These are phyloP conservation scores for Olyra latifolia DNA, from an alignment of 176 grass and related monocot genomes.

Conservation along the genomic window DNA sequence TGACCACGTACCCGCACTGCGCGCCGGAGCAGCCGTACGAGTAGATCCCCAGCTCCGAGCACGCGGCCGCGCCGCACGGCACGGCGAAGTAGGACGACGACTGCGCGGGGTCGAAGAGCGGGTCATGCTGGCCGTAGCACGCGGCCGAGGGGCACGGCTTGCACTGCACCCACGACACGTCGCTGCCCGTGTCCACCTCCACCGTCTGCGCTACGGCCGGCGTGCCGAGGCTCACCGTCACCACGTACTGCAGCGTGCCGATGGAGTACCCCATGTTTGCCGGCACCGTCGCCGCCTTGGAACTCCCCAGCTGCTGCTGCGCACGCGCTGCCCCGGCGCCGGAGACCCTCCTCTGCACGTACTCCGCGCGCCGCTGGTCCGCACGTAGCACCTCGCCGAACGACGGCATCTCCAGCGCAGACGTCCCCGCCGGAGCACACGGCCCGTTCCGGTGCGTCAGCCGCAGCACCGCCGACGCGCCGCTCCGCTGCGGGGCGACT, in stretches of 20 bases:
- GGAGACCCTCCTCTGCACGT: slow-evolving; percentile 43
- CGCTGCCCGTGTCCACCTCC: slow-evolving; percentile 81
- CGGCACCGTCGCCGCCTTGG: slow-evolving; percentile 31
- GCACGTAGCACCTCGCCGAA: slow-evolving; percentile 46
- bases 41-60: slow-evolving; percentile 44
- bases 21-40: slow-evolving; percentile 28
- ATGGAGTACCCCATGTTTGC: slow-evolving; percentile 45
- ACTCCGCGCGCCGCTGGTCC: slow-evolving; percentile 65
- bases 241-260: slow-evolving; percentile 68
- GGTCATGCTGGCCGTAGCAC: slow-evolving; percentile 72
- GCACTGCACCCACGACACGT: slow-evolving; percentile 84
- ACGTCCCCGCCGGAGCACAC: slow-evolving; percentile 44
- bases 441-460: slow-evolving; percentile 69
- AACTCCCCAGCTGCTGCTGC: slow-evolving; percentile 1
- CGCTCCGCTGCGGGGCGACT: slow-evolving; percentile 20
- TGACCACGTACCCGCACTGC: slow-evolving; percentile 65
- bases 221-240: slow-evolving; percentile 68
- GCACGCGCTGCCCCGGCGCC: neutral
- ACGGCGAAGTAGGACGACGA: slow-evolving; percentile 83
- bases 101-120: slow-evolving; percentile 56
- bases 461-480: slow-evolving; percentile 38
- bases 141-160: slow-evolving; percentile 38
- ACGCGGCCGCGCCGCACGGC: slow-evolving; percentile 55
- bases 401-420: slow-evolving; percentile 10
- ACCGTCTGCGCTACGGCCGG: slow-evolving; percentile 54